Base-by-base conservation (phyloP, 352 stramenopile species). In the Phytophthora pluvialis region DNA sequence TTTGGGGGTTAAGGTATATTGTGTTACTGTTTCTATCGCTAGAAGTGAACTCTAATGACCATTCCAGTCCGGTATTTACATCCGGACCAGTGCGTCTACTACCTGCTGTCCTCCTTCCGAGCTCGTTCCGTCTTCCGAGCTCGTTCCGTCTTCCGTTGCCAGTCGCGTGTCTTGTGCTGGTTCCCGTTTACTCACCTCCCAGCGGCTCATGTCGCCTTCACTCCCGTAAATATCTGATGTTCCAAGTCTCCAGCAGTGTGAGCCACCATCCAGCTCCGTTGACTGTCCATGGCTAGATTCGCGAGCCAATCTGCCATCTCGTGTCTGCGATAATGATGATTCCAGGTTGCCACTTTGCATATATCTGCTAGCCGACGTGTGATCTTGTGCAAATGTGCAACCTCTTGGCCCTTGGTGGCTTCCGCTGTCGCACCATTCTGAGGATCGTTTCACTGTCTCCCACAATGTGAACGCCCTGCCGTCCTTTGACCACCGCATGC, bases 1-100 rank as follows among this genome's bases (percentile, higher is more conserved):
- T n/a, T n/a, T n/a, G n/a, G n/a, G n/a, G n/a, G n/a, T n/a, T 52
- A 25, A 52, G 45, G 45, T 52, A 29, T 52, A 52, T 52, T 52
- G 28, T 52, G 45, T 52, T 52, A 39, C 45, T 52, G 6, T 28
- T 35, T 39, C 45, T 15, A 38, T 28, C 35, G 32, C 35, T 16
- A 8, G 25, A 25, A 39, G 13, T 26, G 45, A 52, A 52, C 45
- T 52, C 45, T 52, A 52, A 52, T 52, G n/a, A 52, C 45, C 45
- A 52, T 33, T 52, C 28, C 45, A 39, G n/a, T 35, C 31, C 4
- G 9, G 31, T 9, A n/a, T 35, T 35, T 9, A 9, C 31, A 35
- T 35, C 31, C 31, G 5, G 31, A 35, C 31, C 31, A 9, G 31
- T 35, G 9, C 31, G 5, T 35, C 31, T 9, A 9, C 31, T 35